Conservation (phyloP, 495 filamentous ascomycete species). For the Neurospora sp. region DNA sequence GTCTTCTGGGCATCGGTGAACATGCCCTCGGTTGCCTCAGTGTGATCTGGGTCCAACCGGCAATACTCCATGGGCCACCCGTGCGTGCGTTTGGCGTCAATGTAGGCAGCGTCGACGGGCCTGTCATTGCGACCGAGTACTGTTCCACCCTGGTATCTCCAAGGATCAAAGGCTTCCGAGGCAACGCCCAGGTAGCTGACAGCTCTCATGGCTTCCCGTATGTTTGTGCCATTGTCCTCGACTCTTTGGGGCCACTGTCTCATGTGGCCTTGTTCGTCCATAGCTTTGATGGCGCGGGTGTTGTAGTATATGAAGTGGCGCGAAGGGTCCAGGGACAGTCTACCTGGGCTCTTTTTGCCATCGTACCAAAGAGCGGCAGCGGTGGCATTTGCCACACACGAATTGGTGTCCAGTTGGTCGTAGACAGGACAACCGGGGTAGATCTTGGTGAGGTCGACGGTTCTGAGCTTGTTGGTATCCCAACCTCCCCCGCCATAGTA, state of each 20-base stretch:
- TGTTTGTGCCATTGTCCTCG: not conserved
- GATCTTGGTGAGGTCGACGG: not conserved
- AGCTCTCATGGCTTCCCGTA: not conserved
- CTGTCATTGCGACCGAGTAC: not conserved
- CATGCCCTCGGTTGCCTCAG: not conserved
- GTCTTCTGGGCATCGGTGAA: not conserved
- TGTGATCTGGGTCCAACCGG: not conserved
- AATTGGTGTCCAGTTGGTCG: not conserved
- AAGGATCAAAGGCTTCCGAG: not conserved
- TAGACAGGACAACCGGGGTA: not conserved
- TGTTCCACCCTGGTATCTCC: not conserved
- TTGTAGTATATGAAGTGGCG: not conserved
- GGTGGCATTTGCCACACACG: not conserved
- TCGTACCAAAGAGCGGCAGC: not conserved
- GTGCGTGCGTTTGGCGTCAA: not conserved
- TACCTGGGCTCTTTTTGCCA: not conserved
- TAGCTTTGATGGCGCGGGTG: not conserved
- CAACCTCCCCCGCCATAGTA: not conserved
- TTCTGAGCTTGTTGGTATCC: not conserved
- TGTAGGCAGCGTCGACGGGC: not conserved
- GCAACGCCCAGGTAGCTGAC: not conserved
- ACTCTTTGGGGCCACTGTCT: not conserved
- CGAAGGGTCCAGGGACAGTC: not conserved
- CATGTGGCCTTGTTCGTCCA: not conserved
- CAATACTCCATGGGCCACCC: not conserved